Percentiles rank a stretch among this genome's conserved stretches.
phyloP scores from a whole-genome alignment of 2,329 filamentous ascomycete genomes.

The Coleophoma eucalyptorum region DNA sequence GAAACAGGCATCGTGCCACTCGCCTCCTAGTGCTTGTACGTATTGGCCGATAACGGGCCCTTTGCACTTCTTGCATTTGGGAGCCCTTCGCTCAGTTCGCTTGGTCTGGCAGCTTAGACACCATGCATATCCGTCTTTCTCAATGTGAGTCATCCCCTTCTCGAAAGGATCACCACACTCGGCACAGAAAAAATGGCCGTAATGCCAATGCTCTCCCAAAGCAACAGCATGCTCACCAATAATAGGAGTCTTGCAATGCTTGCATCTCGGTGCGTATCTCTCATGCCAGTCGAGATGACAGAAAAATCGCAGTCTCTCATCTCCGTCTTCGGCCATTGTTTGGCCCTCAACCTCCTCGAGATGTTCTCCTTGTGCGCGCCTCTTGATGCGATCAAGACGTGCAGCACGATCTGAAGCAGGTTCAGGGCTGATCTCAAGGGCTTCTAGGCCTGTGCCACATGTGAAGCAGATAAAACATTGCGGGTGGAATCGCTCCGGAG shows the following conservation, averaged over 20 bases:
- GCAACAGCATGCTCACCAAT: conserved; percentile 92
- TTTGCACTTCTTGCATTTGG: conserved; percentile 84
- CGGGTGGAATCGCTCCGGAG: conserved; percentile 77
- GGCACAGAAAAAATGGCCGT: conserved; percentile 97
- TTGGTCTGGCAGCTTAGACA: conserved; percentile 91
- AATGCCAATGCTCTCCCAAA: conserved; percentile 93
- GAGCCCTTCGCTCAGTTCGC: conserved; percentile 80
- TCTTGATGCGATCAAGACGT: conserved; percentile 69
- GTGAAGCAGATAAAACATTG: conserved; percentile 88
- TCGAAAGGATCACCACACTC: conserved; percentile 97
- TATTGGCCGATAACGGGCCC: conserved; percentile 86
- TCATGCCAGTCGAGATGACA: conserved; percentile 99
- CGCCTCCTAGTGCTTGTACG: conserved; percentile 79
- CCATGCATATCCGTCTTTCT: conserved; percentile 98
- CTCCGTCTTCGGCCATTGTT: conserved; percentile 67
- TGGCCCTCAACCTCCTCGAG: conserved; percentile 59
- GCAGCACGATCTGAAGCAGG: conserved; percentile 68
- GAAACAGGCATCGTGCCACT: conserved; percentile 95
- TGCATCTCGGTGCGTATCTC: conserved; percentile 86
- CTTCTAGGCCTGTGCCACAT: conserved; percentile 85
- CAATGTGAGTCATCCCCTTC: conserved; percentile 67
- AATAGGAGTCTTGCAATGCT: conserved; percentile 94
- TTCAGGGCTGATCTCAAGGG: conserved; percentile 94
- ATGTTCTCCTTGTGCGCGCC: conserved; percentile 55
- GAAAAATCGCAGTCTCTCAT: conserved; percentile 78